Evolutionary conservation across 208 protist species (phyloP), one percentile per base, ranked within the genome.

Genomic region (Phytomonas sp.): DNA sequence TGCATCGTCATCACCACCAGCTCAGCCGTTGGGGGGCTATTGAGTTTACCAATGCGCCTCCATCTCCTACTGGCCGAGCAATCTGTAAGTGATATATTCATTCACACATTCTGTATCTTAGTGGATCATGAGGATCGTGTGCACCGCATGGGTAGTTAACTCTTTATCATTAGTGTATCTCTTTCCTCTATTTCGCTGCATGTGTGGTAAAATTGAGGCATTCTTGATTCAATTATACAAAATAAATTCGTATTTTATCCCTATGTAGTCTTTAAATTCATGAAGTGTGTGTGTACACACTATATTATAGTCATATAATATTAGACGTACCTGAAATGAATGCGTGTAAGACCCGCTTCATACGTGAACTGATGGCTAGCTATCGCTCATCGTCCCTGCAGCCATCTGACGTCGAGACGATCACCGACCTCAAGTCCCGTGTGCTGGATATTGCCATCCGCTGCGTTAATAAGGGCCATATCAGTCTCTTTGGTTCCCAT

Each of bases 401-500:
- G 11, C 32, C 67, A 20, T 73, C 71, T 15, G 81, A 93, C 61
- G 59, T 59, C 9, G 78, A 59, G 17, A 77, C 81, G 59, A 67
- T 96, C 26, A 56, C 43, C 13, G 88, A 96, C 40, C 71, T 96
- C 23, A 67, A 78, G 67, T 51, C 70, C 20, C 84, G 91, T 30
- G 73, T 96, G 20, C 36, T 86, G 0, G 87, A 92, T 40, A 75
- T 96, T 56, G 79, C 81, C n/a, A 72, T 79, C 36, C 82, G 76
- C 11, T 84, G 80, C 46, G 91, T 92, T 15, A 96, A 96, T 79
- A 96, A 96, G 68, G 83, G 77, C 13, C 76, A 86, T 62, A 72
- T 96, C 40, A 81, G 90, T 70, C 73, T 92, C 17, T 94, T 96
- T 62, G 91, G 91, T 13, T 96, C 91, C 0, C 85, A 91, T 31